Base-by-base conservation (phyloP, 495 filamentous ascomycete genomes). In the Hypoxylon subgilvum region DNA sequence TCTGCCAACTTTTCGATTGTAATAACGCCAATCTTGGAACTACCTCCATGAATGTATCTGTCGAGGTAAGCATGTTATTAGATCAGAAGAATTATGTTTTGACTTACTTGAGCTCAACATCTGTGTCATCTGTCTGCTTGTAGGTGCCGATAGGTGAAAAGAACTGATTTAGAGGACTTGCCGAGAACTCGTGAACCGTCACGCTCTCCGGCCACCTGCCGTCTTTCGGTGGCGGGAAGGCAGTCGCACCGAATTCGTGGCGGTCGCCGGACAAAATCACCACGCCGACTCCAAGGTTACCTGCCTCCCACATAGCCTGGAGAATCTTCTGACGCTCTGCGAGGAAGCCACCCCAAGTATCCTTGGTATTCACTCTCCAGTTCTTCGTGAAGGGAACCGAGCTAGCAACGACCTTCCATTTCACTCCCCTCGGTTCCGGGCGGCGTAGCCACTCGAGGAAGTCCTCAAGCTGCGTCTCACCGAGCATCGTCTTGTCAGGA, bases 301-400 rank as follows among this genome's bases (percentile, higher is more conserved):
- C 83, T 1, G 86, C 85, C 45, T 87, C 85, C 91, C 94, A 97
- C 85, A 96, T 96, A 6, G 88, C 87, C 65, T 96, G 86, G 35
- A 97, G 85, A 36, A 98, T 83, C 52, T 73, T 81, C 22, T 78
- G 81, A 12, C 94, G 85, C 73, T 98, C 94, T 36, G 78, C 62
- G 9, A 96, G 77, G 72, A 92, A 96, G 0, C 91, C 92, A 28
- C 87, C 91, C 94, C 94, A 98, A 2, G 94, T 97, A 66, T 98
- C 94, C 34, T 82, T 76, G 3, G 79, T 84, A 49, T 90, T 89
- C 60, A 94, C 80, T 21, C 80, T 85, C 94, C 94, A 98, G 73
- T 98, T 98, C 72, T 95, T 92, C 10, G 94, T 97, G 73, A 98
- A 96, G 0, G 94, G 94, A 23, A 97, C 86, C 22, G 87, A 89